Conservation (phyloP, 148 eudicot genomes). For the Polygonum maritimum region DNA sequence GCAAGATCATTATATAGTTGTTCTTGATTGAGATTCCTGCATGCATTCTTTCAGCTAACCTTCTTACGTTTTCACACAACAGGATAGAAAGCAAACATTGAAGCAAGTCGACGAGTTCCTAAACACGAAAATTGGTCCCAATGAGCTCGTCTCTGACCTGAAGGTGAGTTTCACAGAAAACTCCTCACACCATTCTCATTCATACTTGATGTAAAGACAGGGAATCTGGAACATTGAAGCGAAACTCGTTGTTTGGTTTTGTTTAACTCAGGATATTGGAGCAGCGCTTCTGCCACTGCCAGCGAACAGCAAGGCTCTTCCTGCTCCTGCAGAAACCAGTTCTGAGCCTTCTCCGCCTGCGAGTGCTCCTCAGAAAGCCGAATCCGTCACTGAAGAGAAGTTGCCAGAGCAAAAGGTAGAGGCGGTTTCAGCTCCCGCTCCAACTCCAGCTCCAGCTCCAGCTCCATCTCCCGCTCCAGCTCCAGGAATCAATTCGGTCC, state of each 20-base stretch:
- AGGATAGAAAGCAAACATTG: slow-evolving; percentile 86
- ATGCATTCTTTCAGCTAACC: not conserved
- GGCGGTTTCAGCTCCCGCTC: not conserved
- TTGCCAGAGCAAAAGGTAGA: slow-evolving; percentile 3
- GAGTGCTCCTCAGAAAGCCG: slow-evolving; percentile 21
- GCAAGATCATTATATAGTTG: slow-evolving; percentile 15
- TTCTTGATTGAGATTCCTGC: not conserved
- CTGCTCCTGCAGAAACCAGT: slow-evolving; percentile 54
- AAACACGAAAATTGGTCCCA: slow-evolving; percentile 62
- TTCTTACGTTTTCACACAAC: slow-evolving; percentile 14
- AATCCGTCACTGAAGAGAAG: slow-evolving; percentile 11
- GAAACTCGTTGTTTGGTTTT: not conserved
- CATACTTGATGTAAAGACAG: not conserved
- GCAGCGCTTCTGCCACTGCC: slow-evolving; percentile 61
- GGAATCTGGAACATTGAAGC: not conserved
- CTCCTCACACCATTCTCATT: not conserved
- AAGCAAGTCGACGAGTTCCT: slow-evolving; percentile 63
- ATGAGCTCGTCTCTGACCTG: slow-evolving; percentile 69
- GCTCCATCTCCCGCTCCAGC: slow-evolving; percentile 14
- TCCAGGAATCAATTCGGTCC: slow-evolving; percentile 47
- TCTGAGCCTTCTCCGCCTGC: slow-evolving; percentile 19
- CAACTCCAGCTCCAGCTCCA: no score
- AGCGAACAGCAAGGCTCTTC: slow-evolving; percentile 47
- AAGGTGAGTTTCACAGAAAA: slow-evolving; percentile 31
- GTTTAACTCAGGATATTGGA: slow-evolving; percentile 62